Base-by-base conservation (phyloP, 129 eudicot species). In the Saussurea involucrata region DNA sequence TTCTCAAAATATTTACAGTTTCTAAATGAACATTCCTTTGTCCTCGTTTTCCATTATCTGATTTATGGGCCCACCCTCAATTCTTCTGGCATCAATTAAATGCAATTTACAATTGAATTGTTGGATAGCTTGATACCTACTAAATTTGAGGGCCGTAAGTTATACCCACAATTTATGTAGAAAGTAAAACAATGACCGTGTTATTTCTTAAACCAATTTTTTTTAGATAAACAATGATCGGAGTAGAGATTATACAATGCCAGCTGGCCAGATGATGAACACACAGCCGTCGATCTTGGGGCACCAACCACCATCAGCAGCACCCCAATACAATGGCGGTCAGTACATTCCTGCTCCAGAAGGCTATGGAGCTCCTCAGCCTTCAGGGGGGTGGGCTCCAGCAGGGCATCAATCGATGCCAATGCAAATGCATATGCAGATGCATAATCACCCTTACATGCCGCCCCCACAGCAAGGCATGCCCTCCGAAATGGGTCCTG, bases 171-270 rank as follows among this genome's bases (percentile, higher is more conserved):
- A 4, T 8, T 11, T 40, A 40, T 40, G 49, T 40, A 40, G 4
- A 31, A 5, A 31, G 34, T 31, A 31, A 31, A 40, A 40, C 49
- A 40, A 49, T 49, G 57, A 46, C 53, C 0, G 17, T 46, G 20
- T 46, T 49, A 53, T 40, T 40, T 40, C 49, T 0, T 40, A 53
- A 53, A 53, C 58, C 15, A 22, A 40, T 81, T 78, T 40, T 85
- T 81, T 78, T 40, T 85, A 92, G 97, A 86, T 95, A 18, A 91
- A 95, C 82, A 95, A 95, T 78, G 98, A 95, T 73, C 81, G 97
- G 61, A 88, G 97, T 88, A 87, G 98, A 85, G 98, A 95, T 84
- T 95, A 89, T 79, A 95, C 98, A 55, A 76, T 83, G 67, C 88
- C 95, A 6, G 80, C 63, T 69, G 78, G 83, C n/a, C 88, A 85